Evolutionary conservation across 257 asterid species (phyloP), one percentile per base, ranked within the genome.

Genomic region (Verbena officinalis): DNA sequence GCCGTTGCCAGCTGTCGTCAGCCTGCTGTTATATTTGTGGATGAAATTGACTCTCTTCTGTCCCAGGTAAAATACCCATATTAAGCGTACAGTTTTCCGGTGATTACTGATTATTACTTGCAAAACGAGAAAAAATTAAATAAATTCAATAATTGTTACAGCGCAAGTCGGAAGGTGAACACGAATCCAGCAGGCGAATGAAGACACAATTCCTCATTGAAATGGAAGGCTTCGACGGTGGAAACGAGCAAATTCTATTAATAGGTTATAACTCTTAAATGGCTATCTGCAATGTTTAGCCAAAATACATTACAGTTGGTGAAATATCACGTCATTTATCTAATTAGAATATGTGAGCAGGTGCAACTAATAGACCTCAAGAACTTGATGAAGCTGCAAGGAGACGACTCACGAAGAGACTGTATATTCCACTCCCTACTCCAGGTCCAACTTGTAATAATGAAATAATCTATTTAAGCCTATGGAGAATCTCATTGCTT

Each of bases 121-220:
- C 36, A 51, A 24, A 68, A 22, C 42, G 44, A 49, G 67, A 63
- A 62, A 24, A 31, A 36, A 55, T 68, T 70, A 27, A 27, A 27
- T 27, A 27, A 27, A 52, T 44, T 71, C 21, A 44, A 50, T 62
- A 17, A 77, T 56, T 65, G 52, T 71, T 83, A 79, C 89, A 94
- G 99, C 99, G 99, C 73, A 94, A 94, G 74, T 88, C 99, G 57
- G 99, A 94, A 74, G 99, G 99, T 59, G 99, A 94, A 74, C 99
- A 94, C 64, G 99, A 94, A 82, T 86, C 99, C 53, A 94, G 99
- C 71, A 81, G 99, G 85, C 88, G 99, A 70, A 77, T 94, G 73
- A 94, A 94, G 86, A 94, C 99, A 36, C 99, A 94, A 49, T 94
- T 94, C 70, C 95, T 94, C 75, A 94, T 94, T 52, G 99, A 94